Evolutionary conservation across 192 early-diverging fungal species (phyloP).

Genomic region (Phlyctochytrium arcticum): DNA sequence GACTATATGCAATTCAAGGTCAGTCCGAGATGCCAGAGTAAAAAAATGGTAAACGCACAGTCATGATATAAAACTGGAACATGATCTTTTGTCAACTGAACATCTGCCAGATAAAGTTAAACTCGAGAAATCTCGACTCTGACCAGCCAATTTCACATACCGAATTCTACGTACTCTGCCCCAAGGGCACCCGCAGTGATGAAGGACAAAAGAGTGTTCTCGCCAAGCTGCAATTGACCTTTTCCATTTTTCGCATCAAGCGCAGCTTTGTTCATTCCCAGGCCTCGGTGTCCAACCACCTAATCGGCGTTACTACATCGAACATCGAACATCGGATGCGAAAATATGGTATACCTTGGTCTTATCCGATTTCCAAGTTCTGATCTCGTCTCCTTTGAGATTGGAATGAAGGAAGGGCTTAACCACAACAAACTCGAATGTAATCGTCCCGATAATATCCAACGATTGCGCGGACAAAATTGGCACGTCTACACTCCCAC

Average conservation of each 20-base stretch:
- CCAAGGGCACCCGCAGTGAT: constrained; percentile 77
- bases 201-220: constrained; percentile 89
- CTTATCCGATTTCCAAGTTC: constrained; percentile 55
- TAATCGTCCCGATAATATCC: constrained; percentile 52
- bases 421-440: constrained; percentile 59
- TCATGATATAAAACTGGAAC: constrained; percentile 91
- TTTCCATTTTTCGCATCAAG: constrained; percentile 16
- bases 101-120: no score
- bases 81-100: constrained; percentile 86
- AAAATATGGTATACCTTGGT: constrained; percentile 41
- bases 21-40: neutral
- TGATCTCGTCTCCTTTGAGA: constrained; percentile 49
- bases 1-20: constrained; percentile 11
- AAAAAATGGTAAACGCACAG: constrained; percentile 56
- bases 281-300: constrained; percentile 87
- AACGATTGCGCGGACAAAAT: constrained; percentile 46
- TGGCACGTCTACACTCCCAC: constrained; percentile 57
- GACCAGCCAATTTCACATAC: no score
- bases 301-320: neutral
- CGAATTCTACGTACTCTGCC: constrained; percentile 88
- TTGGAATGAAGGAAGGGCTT: constrained; percentile 59
- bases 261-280: constrained; percentile 72
- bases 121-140: no score
- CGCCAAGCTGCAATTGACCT: constrained; percentile 66
- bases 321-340: neutral